Evolutionary conservation across 2,329 filamentous ascomycete species (phyloP).

Genomic region (Fusarium ambrosium): DNA sequence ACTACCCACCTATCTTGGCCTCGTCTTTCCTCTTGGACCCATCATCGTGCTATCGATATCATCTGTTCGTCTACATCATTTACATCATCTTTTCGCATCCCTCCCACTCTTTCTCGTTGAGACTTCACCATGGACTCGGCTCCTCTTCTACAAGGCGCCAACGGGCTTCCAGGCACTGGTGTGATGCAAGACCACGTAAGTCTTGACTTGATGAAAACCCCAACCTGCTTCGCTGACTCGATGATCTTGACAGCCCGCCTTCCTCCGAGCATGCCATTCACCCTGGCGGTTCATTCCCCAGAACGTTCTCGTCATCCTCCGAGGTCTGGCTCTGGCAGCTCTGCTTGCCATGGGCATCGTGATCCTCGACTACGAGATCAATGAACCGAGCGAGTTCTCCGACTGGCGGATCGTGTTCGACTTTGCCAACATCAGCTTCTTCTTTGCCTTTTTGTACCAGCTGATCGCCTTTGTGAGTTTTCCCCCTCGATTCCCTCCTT

Average conservation of each 20-base stretch:
- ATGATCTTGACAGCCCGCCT: slow-evolving; percentile 58
- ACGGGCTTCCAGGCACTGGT: slow-evolving; percentile 50
- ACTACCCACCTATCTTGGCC: slow-evolving; percentile 21
- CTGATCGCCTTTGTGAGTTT: slow-evolving; percentile 60
- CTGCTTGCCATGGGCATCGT: slow-evolving; percentile 58
- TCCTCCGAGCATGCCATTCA: slow-evolving; percentile 65
- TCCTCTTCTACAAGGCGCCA: slow-evolving; percentile 51
- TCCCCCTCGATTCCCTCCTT: neutral
- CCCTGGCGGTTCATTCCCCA: slow-evolving; percentile 64
- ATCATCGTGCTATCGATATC: slow-evolving; percentile 16
- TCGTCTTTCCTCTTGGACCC: slow-evolving; percentile 10
- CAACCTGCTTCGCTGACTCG: slow-evolving; percentile 22
- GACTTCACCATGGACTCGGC: slow-evolving; percentile 50
- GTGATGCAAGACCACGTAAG: slow-evolving; percentile 55
- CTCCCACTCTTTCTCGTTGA: neutral
- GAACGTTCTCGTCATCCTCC: slow-evolving; percentile 59
- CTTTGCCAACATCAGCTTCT: slow-evolving; percentile 62
- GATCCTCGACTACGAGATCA: slow-evolving; percentile 61
- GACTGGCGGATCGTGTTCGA: slow-evolving; percentile 62
- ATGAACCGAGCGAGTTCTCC: slow-evolving; percentile 55
- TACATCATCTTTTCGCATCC: neutral
- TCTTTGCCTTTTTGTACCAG: slow-evolving; percentile 61
- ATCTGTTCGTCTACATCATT: neutral
- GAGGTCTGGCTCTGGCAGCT: slow-evolving; percentile 59
- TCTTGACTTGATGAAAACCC: neutral